Evolutionary conservation across 2,329 filamentous ascomycete genomes (phyloP).

Genomic region (Colletotrichum sp.): DNA sequence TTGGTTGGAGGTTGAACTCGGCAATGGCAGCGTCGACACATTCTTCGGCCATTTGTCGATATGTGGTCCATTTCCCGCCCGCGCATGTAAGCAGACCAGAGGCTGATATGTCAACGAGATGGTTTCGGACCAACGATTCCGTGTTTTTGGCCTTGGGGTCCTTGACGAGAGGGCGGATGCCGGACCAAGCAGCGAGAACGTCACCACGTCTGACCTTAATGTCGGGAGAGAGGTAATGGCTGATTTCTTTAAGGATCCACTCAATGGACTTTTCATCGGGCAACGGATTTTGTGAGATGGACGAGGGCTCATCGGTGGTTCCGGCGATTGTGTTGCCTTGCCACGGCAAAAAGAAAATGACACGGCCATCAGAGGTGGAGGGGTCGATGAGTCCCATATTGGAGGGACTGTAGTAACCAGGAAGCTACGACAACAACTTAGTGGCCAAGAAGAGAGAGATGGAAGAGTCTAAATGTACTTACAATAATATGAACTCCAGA

Average conservation of each 20-base stretch:
- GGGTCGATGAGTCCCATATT: conserved; percentile 91
- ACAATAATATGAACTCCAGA: conserved; percentile 82
- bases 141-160: conserved; percentile 87
- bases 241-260: conserved; percentile 86
- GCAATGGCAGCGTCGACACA: conserved; percentile 81
- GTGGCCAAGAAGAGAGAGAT: background rate
- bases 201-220: conserved; percentile 86
- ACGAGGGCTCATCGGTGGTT: conserved; percentile 80
- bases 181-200: conserved; percentile 89
- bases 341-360: conserved; percentile 94
- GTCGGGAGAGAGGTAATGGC: conserved; percentile 80
- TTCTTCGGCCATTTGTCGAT: conserved; percentile 92
- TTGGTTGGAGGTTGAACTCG: conserved; percentile 67
- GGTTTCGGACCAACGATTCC: conserved; percentile 86
- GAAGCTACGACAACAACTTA: conserved; percentile 49
- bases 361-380: conserved; percentile 83
- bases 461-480: background rate
- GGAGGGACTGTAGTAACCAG: conserved; percentile 83
- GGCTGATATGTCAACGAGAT: conserved; percentile 79
- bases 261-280: conserved; percentile 84
- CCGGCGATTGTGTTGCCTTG: conserved; percentile 92
- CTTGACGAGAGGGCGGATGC: conserved; percentile 84
- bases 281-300: conserved; percentile 74
- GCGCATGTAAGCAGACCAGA: conserved; percentile 85
- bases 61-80: conserved; percentile 92